Percentiles rank a stretch among this genome's conserved stretches.
Conservation (phyloP, 495 filamentous ascomycete genomes). For the Sporormia fimetaria region DNA sequence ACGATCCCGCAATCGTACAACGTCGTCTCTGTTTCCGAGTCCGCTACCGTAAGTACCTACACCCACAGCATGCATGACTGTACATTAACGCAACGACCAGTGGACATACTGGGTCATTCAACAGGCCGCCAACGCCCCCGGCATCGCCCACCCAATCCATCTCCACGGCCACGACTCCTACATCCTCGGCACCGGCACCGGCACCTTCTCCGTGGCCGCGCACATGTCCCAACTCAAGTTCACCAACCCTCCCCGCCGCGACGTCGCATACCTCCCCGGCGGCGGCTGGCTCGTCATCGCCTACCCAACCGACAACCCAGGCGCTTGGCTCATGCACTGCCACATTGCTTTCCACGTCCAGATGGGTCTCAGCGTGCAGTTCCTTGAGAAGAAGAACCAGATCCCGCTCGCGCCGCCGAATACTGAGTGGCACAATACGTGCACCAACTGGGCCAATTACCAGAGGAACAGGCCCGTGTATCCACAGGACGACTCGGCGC, state of each 20-base stretch:
- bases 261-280: conserved; percentile 24
- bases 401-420: conserved; percentile 7
- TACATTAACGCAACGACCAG: conserved; percentile 9
- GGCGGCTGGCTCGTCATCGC: conserved; percentile 29
- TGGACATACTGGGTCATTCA: conserved; percentile 36
- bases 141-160: conserved; percentile 31
- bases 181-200: conserved; percentile 23
- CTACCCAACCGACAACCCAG: conserved; percentile 29
- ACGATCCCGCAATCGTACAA: conserved; percentile 25
- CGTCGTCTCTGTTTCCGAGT: conserved; percentile 23
- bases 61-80: neutral
- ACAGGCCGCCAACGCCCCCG: conserved; percentile 18
- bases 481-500: conserved; percentile 21
- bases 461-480: conserved; percentile 10
- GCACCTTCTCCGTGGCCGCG: conserved; percentile 14
- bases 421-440: conserved; percentile 18
- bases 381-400: conserved; percentile 24
- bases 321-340: conserved; percentile 29
- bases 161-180: conserved; percentile 32
- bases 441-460: conserved; percentile 17
- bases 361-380: conserved; percentile 28
- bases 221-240: conserved; percentile 16
- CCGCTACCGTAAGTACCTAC: conserved; percentile 4
- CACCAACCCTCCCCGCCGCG: conserved; percentile 28
- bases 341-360: conserved; percentile 31